These are phyloP conservation scores for Garcia nutans DNA, from an alignment of 345 rosid species.

Conservation along the genomic window DNA sequence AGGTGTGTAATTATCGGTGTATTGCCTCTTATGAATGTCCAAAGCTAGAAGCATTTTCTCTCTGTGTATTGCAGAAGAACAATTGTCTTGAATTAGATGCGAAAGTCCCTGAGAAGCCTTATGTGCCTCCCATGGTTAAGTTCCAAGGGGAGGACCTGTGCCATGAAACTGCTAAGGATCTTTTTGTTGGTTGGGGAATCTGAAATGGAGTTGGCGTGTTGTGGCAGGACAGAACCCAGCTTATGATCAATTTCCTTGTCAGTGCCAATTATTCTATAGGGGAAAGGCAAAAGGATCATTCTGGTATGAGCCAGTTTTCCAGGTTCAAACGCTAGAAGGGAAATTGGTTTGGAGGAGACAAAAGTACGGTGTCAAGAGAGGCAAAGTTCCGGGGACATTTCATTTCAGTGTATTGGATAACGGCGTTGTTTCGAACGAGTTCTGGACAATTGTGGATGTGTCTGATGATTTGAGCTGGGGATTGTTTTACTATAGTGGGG, in stretches of 20 bases:
- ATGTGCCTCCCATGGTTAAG: conserved; percentile 61
- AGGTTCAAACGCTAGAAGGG: conserved; percentile 73
- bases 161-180: conserved; percentile 75
- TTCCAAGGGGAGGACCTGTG: conserved; percentile 59
- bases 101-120: conserved; percentile 66
- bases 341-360: conserved; percentile 82
- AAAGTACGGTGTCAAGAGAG: conserved; percentile 78
- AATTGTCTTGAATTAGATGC: conserved; percentile 83
- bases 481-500: conserved; percentile 80
- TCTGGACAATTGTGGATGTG: conserved; percentile 85
- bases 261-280: conserved; percentile 83
- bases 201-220: conserved; percentile 96
- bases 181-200: conserved; percentile 76
- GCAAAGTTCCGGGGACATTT: conserved; percentile 65
- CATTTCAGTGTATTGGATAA: conserved; percentile 83
- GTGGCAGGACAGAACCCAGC: conserved; percentile 95
- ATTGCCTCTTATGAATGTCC: conserved; percentile 96
- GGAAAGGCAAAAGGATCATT: conserved; percentile 89
- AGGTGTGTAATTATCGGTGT: conserved; percentile 86
- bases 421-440: conserved; percentile 88
- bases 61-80: conserved; percentile 81
- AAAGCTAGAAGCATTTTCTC: conserved; percentile 75
- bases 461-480: conserved; percentile 89
- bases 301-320: conserved; percentile 95
- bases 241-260: conserved; percentile 94